phyloP scores from a whole-genome alignment of 2,329 filamentous ascomycete species.

The Atkinsonella hypoxylon region DNA sequence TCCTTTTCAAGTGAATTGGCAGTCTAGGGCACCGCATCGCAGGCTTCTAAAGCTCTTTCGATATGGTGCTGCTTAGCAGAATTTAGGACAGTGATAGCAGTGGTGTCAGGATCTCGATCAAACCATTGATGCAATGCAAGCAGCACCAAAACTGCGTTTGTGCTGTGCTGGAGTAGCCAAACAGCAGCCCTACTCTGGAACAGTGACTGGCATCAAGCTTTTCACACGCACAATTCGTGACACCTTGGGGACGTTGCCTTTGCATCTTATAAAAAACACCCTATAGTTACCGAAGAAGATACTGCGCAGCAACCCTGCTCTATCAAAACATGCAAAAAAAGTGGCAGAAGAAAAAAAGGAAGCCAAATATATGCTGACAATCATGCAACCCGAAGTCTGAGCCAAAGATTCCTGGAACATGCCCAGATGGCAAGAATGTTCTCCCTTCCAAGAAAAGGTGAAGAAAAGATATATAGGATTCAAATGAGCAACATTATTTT shows the following conservation, averaged over 20 bases:
- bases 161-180: background rate
- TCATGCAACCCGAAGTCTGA: conserved; percentile 18
- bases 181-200: too few relatives aligned
- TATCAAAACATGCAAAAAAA: conserved; percentile 12
- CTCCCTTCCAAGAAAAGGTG: conserved; percentile 6
- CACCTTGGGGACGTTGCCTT: conserved; percentile 5
- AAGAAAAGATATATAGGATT: conserved; percentile 1
- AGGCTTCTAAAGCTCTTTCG: too few relatives aligned
- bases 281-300: conserved; percentile 21
- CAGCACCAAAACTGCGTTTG: background rate
- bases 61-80: too few relatives aligned
- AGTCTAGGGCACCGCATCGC: too few relatives aligned
- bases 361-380: conserved; percentile 25
- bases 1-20: background rate
- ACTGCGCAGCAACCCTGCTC: conserved; percentile 19
- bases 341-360: conserved; percentile 6
- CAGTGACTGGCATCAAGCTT: background rate
- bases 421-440: conserved; percentile 20
- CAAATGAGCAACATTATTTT: conserved; percentile 10
- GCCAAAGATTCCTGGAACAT: conserved; percentile 21
- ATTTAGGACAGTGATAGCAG: too few relatives aligned
- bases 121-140: background rate
- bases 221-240: background rate
- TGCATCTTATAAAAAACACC: conserved; percentile 13
- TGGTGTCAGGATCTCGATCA: too few relatives aligned